Percentiles rank a stretch among this genome's conserved stretches.
Conservation (phyloP, 1,139 yeast genomes). For the Yamadazyma diospyri region DNA sequence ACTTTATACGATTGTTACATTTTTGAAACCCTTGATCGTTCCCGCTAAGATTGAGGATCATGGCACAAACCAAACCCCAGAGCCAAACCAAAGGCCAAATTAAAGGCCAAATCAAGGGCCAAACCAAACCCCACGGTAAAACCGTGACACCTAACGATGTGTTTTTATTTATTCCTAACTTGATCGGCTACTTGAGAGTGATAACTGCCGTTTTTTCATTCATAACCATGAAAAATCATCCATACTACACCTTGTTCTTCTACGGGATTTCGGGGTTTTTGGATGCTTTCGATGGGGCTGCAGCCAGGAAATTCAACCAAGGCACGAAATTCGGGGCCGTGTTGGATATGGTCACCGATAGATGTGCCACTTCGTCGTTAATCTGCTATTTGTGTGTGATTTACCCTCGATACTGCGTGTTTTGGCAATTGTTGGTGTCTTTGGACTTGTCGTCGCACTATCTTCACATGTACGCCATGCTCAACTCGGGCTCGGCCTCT, state of each 20-base stretch:
- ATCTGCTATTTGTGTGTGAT: slow-evolving; percentile 80
- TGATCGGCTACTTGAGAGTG: slow-evolving; percentile 86
- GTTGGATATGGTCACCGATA: slow-evolving; percentile 96
- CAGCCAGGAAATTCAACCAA: slow-evolving; percentile 87
- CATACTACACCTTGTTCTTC: slow-evolving; percentile 67
- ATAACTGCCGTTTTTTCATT: slow-evolving; percentile 78
- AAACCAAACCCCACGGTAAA: not conserved
- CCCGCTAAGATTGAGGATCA: too few relatives aligned
- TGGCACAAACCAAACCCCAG: too few relatives aligned
- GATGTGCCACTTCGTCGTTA: slow-evolving; percentile 92
- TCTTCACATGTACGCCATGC: slow-evolving; percentile 97
- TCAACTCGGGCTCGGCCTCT: slow-evolving; percentile 71
- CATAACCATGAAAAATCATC: slow-evolving; percentile 78
- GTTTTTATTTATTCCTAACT: slow-evolving; percentile 79
- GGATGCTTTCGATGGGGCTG: slow-evolving; percentile 96
- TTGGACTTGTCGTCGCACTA: slow-evolving; percentile 94
- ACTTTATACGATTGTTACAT: too few relatives aligned
- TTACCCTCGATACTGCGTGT: slow-evolving; percentile 60
- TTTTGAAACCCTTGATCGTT: too few relatives aligned
- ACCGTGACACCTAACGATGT: slow-evolving; percentile 46
- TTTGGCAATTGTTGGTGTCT: slow-evolving; percentile 85
- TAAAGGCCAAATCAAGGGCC: too few relatives aligned
- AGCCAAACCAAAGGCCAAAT: too few relatives aligned
- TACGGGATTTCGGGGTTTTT: slow-evolving; percentile 87
- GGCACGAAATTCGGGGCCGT: slow-evolving; percentile 95